These are phyloP conservation scores for Oxytropis ochrocephala DNA, from an alignment of 306 rosid species.

Conservation along the genomic window DNA sequence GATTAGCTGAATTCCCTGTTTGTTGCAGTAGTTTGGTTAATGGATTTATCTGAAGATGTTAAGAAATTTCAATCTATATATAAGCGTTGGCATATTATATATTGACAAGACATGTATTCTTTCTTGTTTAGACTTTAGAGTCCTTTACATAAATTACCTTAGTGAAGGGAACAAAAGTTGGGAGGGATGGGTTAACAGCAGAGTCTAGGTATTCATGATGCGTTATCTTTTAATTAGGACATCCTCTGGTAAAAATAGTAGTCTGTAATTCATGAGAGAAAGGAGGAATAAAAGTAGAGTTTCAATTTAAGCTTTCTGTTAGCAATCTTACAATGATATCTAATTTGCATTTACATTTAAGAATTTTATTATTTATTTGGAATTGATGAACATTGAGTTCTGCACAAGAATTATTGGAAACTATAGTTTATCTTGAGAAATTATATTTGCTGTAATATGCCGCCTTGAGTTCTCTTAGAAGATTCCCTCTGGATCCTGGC, in stretches of 20 bases:
- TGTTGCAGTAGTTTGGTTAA: too few relatives aligned
- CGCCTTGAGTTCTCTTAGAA: constrained; percentile 87
- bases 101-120: too few relatives aligned
- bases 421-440: not conserved
- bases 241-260: not conserved
- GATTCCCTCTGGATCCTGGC: constrained; percentile 99
- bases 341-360: not conserved
- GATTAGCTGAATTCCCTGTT: too few relatives aligned
- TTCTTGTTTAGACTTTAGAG: too few relatives aligned
- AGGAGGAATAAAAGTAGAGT: too few relatives aligned
- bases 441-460: constrained; percentile 55
- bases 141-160: too few relatives aligned
- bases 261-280: not conserved
- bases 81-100: too few relatives aligned
- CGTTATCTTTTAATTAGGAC: not conserved
- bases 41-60: too few relatives aligned
- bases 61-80: too few relatives aligned
- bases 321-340: constrained; percentile 2
- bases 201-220: not conserved
- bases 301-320: not conserved
- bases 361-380: constrained; percentile 5
- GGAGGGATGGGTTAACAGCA: not conserved
- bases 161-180: not conserved
- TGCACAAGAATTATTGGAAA: constrained; percentile 1
- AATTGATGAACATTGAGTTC: not conserved